These are phyloP conservation scores for Eimeria falciformis DNA, from an alignment of 169 alveolate species.

Conservation along the genomic window DNA sequence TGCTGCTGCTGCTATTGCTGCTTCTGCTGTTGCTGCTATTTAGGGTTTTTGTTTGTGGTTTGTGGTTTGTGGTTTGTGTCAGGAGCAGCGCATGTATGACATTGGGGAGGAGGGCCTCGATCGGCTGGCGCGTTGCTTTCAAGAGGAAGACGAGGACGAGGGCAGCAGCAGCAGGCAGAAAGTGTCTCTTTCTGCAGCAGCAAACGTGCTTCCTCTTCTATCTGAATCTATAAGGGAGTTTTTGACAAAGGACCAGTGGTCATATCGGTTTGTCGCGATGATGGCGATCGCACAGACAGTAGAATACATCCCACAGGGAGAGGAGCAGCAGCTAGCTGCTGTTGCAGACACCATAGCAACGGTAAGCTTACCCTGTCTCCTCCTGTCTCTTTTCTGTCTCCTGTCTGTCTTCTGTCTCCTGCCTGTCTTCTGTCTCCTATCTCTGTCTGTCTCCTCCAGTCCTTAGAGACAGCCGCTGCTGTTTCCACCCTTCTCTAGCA, in stretches of 20 bases:
- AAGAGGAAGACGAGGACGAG: neutral
- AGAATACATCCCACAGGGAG: conserved; percentile 58
- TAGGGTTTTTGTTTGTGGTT: neutral
- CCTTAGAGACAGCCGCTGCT: neutral
- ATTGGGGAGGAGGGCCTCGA: conserved; percentile 78
- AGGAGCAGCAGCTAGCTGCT: conserved; percentile 64
- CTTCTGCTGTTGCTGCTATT: neutral
- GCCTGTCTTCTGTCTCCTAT: neutral
- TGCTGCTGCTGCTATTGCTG: neutral
- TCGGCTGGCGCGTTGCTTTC: conserved; percentile 65
- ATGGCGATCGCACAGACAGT: conserved; percentile 71
- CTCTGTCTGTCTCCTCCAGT: neutral
- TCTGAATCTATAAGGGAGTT: neutral
- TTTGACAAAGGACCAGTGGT: conserved; percentile 40
- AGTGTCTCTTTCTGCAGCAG: neutral
- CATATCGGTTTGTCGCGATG: conserved; percentile 56
- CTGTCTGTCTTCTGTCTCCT: neutral
- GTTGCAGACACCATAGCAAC: conserved; percentile 7
- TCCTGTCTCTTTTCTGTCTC: neutral
- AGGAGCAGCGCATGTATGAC: conserved; percentile 73
- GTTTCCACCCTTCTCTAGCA: neutral
- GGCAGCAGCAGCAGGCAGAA: neutral
- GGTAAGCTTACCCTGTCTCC: neutral
- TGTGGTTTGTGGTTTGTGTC: neutral
- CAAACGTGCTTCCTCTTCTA: conserved; percentile 1